Base-by-base conservation (phyloP, 306 rosid genomes). In the Sicyos baderoa region DNA sequence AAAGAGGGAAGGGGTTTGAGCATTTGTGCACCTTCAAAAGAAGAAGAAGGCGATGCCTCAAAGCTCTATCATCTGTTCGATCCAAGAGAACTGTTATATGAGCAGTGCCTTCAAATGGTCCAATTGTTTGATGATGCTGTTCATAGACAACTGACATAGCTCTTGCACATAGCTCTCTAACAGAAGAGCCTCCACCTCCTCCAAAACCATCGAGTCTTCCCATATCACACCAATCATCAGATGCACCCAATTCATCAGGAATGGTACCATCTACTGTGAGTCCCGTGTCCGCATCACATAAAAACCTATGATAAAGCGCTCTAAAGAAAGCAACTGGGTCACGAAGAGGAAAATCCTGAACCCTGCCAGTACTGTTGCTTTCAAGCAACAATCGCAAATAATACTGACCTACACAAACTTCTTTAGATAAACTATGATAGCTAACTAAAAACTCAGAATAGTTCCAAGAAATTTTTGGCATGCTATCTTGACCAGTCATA, bases 211-310 rank as follows among this genome's bases (percentile, higher is more conserved):
- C 99, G 75, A 86, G 82, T 77, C 99, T 93, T 75, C 94, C 90
- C 97, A 93, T 85, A 77, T 94, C 97, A 72, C 97, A 94, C 99
- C 99, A 94, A 82, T 94, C 99, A 88, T 94, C 99, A 80, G 99
- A 90, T 21, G 99, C 96, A 75, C 97, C 99, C 85, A 88, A 75
- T 76, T 94, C 96, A 80, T 94, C 99, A 45, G 99, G 99, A 85
- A 94, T 88, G 81, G 97, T 87, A 54, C 99, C 99, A 77, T 90
- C 97, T 47, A 94, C 97, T 17, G 95, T 94, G 70, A 94, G 96
- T 57, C 99, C 99, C 11, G 79, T 85, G 87, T 94, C 99, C 27
- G 99, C 97, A 82, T 94, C 99, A 76, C 99, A 94, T 78, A 94
- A 79, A 73, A 94, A 94, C 4, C 95, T 83, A 88, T 90, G 97